A percentile compares a stretch with the other conserved stretches of the same genome.
Conservation (phyloP, 2,329 filamentous ascomycete species). For the Xylariales sp. region DNA sequence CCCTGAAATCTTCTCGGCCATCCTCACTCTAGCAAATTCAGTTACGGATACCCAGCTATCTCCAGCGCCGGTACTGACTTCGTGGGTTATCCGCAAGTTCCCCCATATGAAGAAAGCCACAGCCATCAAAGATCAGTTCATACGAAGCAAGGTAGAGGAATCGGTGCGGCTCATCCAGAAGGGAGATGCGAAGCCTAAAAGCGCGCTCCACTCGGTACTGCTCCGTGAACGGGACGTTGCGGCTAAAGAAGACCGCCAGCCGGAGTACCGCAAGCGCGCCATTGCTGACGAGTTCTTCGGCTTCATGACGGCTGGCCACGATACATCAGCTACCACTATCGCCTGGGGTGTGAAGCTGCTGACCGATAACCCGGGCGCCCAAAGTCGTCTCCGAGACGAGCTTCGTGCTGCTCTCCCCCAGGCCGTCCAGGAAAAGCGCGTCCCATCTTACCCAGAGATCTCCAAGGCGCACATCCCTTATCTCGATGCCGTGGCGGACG, state of each 20-base stretch:
- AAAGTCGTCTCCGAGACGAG: slow-evolving; percentile 21
- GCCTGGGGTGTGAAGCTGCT: slow-evolving; percentile 27
- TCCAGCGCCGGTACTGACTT: slow-evolving; percentile 22
- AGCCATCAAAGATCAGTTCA: slow-evolving; percentile 25
- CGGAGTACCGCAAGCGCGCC: slow-evolving; percentile 17
- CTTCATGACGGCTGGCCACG: slow-evolving; percentile 28
- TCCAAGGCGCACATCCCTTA: slow-evolving; percentile 20
- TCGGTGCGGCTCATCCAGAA: slow-evolving; percentile 13
- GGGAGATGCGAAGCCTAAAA: slow-evolving; percentile 17
- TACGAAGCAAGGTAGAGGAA: slow-evolving; percentile 18
- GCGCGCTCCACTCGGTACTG: slow-evolving; percentile 28
- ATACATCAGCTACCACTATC: slow-evolving; percentile 26
- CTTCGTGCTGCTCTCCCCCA: slow-evolving; percentile 13
- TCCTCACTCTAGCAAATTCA: slow-evolving; percentile 23
- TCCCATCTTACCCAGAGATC: slow-evolving; percentile 21
- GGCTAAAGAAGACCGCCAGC: slow-evolving; percentile 20
- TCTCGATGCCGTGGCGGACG: slow-evolving; percentile 27
- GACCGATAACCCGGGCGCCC: slow-evolving; percentile 18
- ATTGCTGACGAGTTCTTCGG: slow-evolving; percentile 26
- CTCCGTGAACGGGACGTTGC: slow-evolving; percentile 26
- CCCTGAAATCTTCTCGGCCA: slow-evolving; percentile 14
- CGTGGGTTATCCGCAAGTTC: slow-evolving; percentile 23
- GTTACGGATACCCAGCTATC: slow-evolving; percentile 25
- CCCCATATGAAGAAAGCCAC: slow-evolving; percentile 24
- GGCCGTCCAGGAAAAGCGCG: slow-evolving; percentile 16